phyloP scores from a whole-genome alignment of 306 rosid species.

The Morella rubra region DNA sequence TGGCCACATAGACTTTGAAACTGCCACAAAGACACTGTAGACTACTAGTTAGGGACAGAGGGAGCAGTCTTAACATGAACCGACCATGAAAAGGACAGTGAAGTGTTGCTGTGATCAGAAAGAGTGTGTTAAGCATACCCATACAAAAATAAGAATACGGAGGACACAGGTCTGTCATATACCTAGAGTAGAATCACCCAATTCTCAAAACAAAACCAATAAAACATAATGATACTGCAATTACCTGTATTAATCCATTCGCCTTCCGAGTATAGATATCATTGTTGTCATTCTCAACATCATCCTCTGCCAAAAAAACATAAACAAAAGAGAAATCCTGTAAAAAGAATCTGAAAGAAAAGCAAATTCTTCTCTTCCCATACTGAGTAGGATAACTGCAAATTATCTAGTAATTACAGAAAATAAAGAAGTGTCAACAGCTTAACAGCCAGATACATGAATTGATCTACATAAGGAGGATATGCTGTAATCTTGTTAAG shows the following conservation, averaged over 20 bases:
- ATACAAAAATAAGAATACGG: too few species aligned
- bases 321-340: constrained; percentile 5
- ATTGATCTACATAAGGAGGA: not conserved
- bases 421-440: not conserved
- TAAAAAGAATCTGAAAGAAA: constrained; percentile 15
- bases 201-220: not conserved
- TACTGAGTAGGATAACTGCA: not conserved
- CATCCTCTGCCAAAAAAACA: constrained; percentile 53
- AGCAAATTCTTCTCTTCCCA: not conserved
- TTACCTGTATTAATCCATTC: constrained; percentile 53
- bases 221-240: constrained; percentile 3
- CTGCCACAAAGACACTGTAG: not conserved
- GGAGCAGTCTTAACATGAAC: not conserved
- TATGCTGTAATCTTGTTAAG: not conserved
- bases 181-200: not conserved
- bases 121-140: not conserved
- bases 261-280: constrained; percentile 31
- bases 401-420: not conserved
- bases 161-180: not conserved
- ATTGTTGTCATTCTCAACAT: constrained; percentile 38
- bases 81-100: not conserved
- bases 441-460: not conserved
- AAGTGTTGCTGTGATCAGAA: not conserved
- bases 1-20: too few species aligned
- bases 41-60: not conserved